Evolutionary conservation across 768 basidiomycete species (phyloP), one percentile per base, ranked within the genome.

Genomic region (Udeniomyces megalosporus): DNA sequence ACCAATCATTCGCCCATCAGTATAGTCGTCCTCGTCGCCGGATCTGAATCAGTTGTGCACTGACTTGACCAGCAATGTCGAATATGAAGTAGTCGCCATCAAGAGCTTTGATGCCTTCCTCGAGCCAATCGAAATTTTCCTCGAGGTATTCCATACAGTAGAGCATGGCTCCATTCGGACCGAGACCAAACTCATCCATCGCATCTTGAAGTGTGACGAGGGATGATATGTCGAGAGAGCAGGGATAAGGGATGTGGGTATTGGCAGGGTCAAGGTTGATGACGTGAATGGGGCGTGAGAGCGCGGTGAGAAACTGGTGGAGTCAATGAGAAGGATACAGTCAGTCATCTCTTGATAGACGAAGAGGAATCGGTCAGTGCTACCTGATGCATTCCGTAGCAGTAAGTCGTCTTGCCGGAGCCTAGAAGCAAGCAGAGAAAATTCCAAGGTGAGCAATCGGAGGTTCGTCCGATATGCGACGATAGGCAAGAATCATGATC

Each of bases 91-190:
- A 96, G 80, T 76, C 58, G 79, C 80, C 73, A 87, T 81, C 11
- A 2, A 93, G 78, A 84, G 86, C 86, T 38, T 70, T 69, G 48
- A 77, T 66, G 35, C 70, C 60, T 15, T 73, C 72, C 44, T 76
- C 71, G 52, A 78, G 67, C 78, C 78, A 78, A 72, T 97, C 95
- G 66, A 83, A 82, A 73, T 97, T 97, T n/a, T 78, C 82, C 69
- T 97, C 92, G 11, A 99, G 80, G 69, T 96, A 95, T 70, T 96
- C 92, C 80, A 95, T 86, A 71, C 90, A 93, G 69, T 90, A 97
- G 29, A 97, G 74, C 84, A 96, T 88, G 6, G 82, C 93, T 15
- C 95, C 95, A 68, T 99, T 99, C 0, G 95, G 95, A 0, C 95
- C 95, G 1, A 99, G 78, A 0, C 81, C 81, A 68, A 85, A 81